Percentiles rank a stretch among this genome's conserved stretches.
These are phyloP conservation scores for Chalciporus piperatus DNA, from an alignment of 768 basidiomycete genomes.

Conservation along the genomic window DNA sequence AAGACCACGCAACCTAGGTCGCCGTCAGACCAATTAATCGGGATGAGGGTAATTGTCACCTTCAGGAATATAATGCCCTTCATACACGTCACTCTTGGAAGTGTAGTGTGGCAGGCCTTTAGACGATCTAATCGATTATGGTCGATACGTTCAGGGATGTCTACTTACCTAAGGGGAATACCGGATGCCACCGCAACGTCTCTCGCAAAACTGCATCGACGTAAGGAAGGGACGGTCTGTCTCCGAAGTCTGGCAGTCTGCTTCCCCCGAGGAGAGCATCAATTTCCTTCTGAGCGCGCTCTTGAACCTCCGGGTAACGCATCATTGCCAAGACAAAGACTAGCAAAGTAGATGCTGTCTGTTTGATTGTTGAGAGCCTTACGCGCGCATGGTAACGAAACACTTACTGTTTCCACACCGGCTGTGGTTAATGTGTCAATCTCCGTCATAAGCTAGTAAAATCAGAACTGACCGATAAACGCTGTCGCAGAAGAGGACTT, in stretches of 20 bases:
- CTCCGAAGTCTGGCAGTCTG: slow-evolving; percentile 27
- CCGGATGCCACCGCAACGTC: slow-evolving; percentile 33
- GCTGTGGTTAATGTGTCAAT: slow-evolving; percentile 17
- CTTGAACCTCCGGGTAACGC: slow-evolving; percentile 33
- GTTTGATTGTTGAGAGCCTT: slow-evolving; percentile 1
- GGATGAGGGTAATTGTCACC: slow-evolving; percentile 8
- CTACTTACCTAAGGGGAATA: slow-evolving; percentile 29
- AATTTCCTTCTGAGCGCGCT: slow-evolving; percentile 33
- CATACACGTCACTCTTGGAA: slow-evolving; percentile 22
- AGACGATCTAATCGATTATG: background rate
- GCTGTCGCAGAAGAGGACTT: slow-evolving; percentile 33
- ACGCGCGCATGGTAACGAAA: background rate
- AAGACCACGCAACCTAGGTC: slow-evolving; percentile 28
- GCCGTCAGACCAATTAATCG: slow-evolving; percentile 9
- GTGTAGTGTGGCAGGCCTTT: slow-evolving; percentile 31
- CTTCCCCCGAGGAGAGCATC: slow-evolving; percentile 29
- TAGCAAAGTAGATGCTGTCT: slow-evolving; percentile 33
- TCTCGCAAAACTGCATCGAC: slow-evolving; percentile 35
- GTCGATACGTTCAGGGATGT: background rate
- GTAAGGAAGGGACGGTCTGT: slow-evolving; percentile 30
- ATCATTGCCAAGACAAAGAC: slow-evolving; percentile 36
- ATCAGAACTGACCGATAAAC: slow-evolving; percentile 26
- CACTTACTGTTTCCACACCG: slow-evolving; percentile 30
- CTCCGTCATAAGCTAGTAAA: background rate
- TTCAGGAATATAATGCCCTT: slow-evolving; percentile 26